Base-by-base conservation (phyloP, 2,329 filamentous ascomycete genomes). In the Colletotrichum noveboracense region DNA sequence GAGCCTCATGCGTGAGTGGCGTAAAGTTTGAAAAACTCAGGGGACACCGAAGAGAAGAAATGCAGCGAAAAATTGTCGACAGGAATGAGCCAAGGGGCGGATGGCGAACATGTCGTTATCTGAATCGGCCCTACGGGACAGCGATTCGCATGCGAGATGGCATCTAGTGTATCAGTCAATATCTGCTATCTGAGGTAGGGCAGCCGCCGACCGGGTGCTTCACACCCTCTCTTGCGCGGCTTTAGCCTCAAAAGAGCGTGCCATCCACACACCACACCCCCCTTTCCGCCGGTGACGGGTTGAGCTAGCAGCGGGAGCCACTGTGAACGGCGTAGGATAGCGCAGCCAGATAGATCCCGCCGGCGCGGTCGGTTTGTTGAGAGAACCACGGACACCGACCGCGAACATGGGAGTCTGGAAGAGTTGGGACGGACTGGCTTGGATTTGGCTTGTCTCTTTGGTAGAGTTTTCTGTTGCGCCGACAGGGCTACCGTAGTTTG, bases 121-220 rank as follows among this genome's bases (percentile, higher is more conserved):
- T 73, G 56, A 75, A 75, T 73, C 74, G 74, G 74, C 70, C 74
- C 74, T 73, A 65, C 65, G 62, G 28, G 62, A 58, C 62, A 55
- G 64, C 64, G 73, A 43, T 75, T 75, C 55, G 73, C 62, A 75
- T 73, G 56, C 56, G 71, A 75, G 70, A 75, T 75, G 66, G 34
- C 55, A 61, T 69, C 66, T 62, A 52, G 67, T 34, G 67, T 70
- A 26, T 70, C 67, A 26, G 26, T 64, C 34, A 43, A 18, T 52
- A 66, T 66, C 65, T 56, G 43, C 30, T 56, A 56, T 56, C 21
- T 56, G 30, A 26, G 48, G 38, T 52, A 66, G 32, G 21, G 36
- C 21, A 66, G n/a, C 24, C 38, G 38, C 62, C 64, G 38, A 10
- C 32, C 32, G n/a, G 32, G 32, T 12, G 28, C 61, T 64, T 28